Base-by-base conservation (phyloP, 768 basidiomycete genomes). In the Fomitopsis serialis region DNA sequence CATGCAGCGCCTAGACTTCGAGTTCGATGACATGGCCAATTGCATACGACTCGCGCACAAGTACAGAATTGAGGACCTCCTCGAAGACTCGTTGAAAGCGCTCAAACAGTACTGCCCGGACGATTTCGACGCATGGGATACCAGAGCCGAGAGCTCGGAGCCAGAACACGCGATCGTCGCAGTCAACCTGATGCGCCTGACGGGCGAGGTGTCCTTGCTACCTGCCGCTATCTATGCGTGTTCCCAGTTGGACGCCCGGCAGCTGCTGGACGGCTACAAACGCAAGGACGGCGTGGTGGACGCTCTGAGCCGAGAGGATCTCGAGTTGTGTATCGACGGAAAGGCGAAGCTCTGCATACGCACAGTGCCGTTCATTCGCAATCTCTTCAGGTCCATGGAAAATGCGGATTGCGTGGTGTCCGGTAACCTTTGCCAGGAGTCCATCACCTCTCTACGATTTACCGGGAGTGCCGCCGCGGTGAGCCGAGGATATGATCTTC, bases 1-100 rank as follows among this genome's bases (percentile, higher is more conserved):
- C 29, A 32, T 32, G 29, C 29, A 32, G 11, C 29, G 29, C 29
- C 11, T 32, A 6, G 29, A 32, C 29, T 6, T 32, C 29, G 29
- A 45, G 15, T 58, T 45, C 11, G 24, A 49, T 6, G 45, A 37
- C 13, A 35, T 58, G 3, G 47, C 57, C 0, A 54, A 51, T 6
- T 45, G 42, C 27, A 45, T 58, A 19, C 49, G 57, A 12, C 35
- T 58, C 11, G 57, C 53, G 11, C 45, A 51, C 46, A 58, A 58
- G 46, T 58, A 58, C 42, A 42, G 52, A 21, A 44, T 54, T 15
- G 44, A 53, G 9, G 25, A 45, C 7, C 17, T 58, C 15, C 35
- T 54, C 25, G 42, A 54, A n/a, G 32, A 42, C 43, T 22, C 32
- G n/a, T 42, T 58, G 34, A 44, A 45, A 1, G 45, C 52, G n/a